These are phyloP conservation scores for Cyclotella choctawhatcheeana DNA, from an alignment of 108 stramenopile genomes.

Conservation along the genomic window DNA sequence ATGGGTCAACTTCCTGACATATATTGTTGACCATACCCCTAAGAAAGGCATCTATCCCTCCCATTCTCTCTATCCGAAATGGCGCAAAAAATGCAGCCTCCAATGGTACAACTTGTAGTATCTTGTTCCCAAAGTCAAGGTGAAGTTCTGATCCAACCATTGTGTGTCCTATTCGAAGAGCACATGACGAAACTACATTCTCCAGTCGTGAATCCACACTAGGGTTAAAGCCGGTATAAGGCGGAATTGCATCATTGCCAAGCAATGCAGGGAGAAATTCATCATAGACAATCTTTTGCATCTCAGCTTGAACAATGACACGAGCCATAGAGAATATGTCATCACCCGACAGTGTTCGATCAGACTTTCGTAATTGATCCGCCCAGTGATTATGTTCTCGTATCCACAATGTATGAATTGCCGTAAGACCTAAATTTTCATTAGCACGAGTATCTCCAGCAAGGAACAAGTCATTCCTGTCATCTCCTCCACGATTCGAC, in stretches of 20 bases:
- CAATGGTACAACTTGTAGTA: background rate
- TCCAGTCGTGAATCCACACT: conserved; percentile 35
- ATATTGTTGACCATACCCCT: conserved; percentile 27
- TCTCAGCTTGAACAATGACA: conserved; percentile 31
- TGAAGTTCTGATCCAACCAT: conserved; percentile 27
- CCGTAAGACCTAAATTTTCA: conserved; percentile 40
- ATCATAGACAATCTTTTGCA: conserved; percentile 48
- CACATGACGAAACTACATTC: conserved; percentile 40
- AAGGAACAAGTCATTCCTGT: conserved; percentile 31
- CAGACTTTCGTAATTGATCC: conserved; percentile 1
- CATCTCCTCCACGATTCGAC: conserved; percentile 30
- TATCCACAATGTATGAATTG: conserved; percentile 35
- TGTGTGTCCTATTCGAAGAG: conserved; percentile 50
- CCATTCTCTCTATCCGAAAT: conserved; percentile 12
- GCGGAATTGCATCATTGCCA: conserved; percentile 38
- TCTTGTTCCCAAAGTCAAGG: conserved; percentile 23
- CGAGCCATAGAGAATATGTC: conserved; percentile 30
- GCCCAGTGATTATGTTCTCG: conserved; percentile 55
- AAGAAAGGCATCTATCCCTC: conserved; percentile 30
- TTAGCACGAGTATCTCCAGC: conserved; percentile 57
- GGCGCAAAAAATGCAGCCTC: conserved; percentile 23
- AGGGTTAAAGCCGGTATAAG: conserved; percentile 37
- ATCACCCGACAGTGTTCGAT: conserved; percentile 22
- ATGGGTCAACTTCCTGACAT: conserved; percentile 37
- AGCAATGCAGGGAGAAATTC: conserved; percentile 49